Conservation (phyloP, 495 filamentous ascomycete species). For the Penicillium herquei region DNA sequence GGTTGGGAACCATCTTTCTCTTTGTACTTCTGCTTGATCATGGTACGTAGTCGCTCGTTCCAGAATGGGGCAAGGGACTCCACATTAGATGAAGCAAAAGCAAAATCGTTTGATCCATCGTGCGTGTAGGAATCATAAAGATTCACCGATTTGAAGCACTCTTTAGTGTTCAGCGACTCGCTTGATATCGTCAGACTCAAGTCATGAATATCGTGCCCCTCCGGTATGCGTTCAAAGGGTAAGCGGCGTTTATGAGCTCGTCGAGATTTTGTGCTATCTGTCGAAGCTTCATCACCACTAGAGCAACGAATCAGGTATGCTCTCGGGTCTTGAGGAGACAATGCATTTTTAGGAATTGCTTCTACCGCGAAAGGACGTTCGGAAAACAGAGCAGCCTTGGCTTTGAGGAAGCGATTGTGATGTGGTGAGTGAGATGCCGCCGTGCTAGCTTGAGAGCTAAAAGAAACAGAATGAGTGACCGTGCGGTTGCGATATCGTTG, state of each 20-base stretch:
- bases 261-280: slow-evolving; percentile 20
- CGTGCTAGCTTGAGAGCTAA: slow-evolving; percentile 5
- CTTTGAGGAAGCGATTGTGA: slow-evolving; percentile 37
- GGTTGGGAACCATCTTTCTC: not conserved
- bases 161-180: slow-evolving; percentile 1
- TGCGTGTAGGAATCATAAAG: not conserved
- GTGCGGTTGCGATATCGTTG: slow-evolving; percentile 23
- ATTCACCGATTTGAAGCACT: not conserved
- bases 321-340: slow-evolving; percentile 34
- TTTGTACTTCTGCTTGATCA: slow-evolving; percentile 11
- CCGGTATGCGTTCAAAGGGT: slow-evolving; percentile 38
- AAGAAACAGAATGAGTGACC: not conserved
- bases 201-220: slow-evolving; percentile 28
- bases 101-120: not conserved
- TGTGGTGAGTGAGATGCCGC: slow-evolving; percentile 29
- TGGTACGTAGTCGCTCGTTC: slow-evolving; percentile 9
- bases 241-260: slow-evolving; percentile 27
- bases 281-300: not conserved
- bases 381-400: slow-evolving; percentile 32
- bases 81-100: slow-evolving; percentile 4
- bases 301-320: slow-evolving; percentile 36
- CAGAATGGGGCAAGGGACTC: slow-evolving; percentile 10
- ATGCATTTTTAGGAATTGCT: not conserved
- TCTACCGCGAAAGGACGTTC: slow-evolving; percentile 6
- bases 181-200: slow-evolving; percentile 14